Evolutionary conservation across 2,329 filamentous ascomycete species (phyloP).

Genomic region (Gnomoniopsis smithogilvyi): DNA sequence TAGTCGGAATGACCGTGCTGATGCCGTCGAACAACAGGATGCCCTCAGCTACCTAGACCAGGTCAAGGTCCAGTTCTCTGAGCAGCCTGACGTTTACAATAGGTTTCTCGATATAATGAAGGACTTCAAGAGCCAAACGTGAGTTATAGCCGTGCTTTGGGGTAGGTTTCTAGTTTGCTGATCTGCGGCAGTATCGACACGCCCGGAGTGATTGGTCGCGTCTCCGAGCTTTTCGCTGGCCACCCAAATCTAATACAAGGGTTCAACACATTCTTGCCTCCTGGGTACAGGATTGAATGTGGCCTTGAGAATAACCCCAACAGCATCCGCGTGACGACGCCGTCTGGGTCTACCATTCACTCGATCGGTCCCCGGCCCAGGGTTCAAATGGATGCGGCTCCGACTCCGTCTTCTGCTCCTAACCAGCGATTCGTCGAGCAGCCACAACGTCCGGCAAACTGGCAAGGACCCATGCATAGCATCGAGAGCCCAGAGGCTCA

Average conservation of each 20-base stretch:
- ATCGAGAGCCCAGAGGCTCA: slow-evolving; percentile 61
- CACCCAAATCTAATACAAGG: slow-evolving; percentile 95
- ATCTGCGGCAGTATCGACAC: slow-evolving; percentile 74
- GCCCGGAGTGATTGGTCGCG: slow-evolving; percentile 92
- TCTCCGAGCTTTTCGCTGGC: slow-evolving; percentile 92
- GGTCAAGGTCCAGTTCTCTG: slow-evolving; percentile 96
- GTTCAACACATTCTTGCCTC: slow-evolving; percentile 96
- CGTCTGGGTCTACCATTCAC: slow-evolving; percentile 93
- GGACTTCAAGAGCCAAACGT: slow-evolving; percentile 97
- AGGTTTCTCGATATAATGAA: slow-evolving; percentile 99
- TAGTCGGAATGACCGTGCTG: slow-evolving; percentile 19
- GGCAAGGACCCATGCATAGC: slow-evolving; percentile 54
- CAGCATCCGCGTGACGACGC: slow-evolving; percentile 93
- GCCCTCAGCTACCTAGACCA: slow-evolving; percentile 96
- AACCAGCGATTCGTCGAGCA: slow-evolving; percentile 46
- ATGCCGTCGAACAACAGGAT: slow-evolving; percentile 38
- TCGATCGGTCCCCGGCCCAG: slow-evolving; percentile 64
- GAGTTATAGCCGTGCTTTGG: slow-evolving; percentile 36
- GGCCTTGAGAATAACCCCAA: slow-evolving; percentile 92
- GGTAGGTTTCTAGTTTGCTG: slow-evolving; percentile 12
- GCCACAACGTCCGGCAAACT: slow-evolving; percentile 40
- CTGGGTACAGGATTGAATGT: slow-evolving; percentile 95
- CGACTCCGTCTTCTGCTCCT: slow-evolving; percentile 32
- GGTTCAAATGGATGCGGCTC: slow-evolving; percentile 40
- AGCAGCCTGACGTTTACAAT: slow-evolving; percentile 97